A percentile compares a stretch with the other conserved stretches of the same genome.
Conservation (phyloP, 768 basidiomycete species). For the Imleria badia region DNA sequence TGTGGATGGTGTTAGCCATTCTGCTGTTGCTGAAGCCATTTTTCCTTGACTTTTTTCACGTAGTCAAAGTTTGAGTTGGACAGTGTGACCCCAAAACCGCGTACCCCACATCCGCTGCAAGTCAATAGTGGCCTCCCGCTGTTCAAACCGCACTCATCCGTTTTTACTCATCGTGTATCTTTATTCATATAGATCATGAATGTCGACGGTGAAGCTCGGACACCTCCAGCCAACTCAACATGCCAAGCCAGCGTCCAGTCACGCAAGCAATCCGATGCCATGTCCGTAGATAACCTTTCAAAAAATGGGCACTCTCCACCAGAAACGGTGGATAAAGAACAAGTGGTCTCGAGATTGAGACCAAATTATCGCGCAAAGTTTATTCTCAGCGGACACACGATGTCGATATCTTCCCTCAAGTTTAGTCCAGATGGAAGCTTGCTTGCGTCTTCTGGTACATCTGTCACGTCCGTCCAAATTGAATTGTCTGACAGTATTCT, state of each 20-base stretch:
- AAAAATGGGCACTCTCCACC: not conserved
- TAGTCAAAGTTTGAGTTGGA: not conserved
- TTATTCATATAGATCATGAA: slow-evolving; percentile 12
- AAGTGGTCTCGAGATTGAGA: slow-evolving; percentile 8
- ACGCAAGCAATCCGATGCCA: slow-evolving; percentile 6
- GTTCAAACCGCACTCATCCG: too few relatives aligned
- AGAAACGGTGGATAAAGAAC: not conserved
- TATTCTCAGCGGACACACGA: slow-evolving; percentile 78
- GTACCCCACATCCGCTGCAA: too few relatives aligned
- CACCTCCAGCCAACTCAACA: not conserved
- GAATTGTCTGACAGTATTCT: slow-evolving; percentile 21
- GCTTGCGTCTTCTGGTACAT: slow-evolving; percentile 83
- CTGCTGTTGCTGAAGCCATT: slow-evolving; percentile 42
- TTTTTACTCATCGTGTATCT: not conserved
- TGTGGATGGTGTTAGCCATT: slow-evolving; percentile 74
- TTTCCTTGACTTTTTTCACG: slow-evolving; percentile 6
- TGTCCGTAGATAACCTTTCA: slow-evolving; percentile 7
- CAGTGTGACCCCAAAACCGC: slow-evolving; percentile 12
- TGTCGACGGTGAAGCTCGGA: slow-evolving; percentile 6
- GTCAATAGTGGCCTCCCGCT: too few relatives aligned
- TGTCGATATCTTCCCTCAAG: slow-evolving; percentile 80
- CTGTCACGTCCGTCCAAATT: slow-evolving; percentile 2
- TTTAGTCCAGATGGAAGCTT: slow-evolving; percentile 84
- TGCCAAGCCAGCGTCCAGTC: slow-evolving; percentile 2
- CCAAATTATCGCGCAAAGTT: slow-evolving; percentile 61